These are phyloP conservation scores for Bidens hawaiensis DNA, from an alignment of 140 eudicot genomes.

Conservation along the genomic window DNA sequence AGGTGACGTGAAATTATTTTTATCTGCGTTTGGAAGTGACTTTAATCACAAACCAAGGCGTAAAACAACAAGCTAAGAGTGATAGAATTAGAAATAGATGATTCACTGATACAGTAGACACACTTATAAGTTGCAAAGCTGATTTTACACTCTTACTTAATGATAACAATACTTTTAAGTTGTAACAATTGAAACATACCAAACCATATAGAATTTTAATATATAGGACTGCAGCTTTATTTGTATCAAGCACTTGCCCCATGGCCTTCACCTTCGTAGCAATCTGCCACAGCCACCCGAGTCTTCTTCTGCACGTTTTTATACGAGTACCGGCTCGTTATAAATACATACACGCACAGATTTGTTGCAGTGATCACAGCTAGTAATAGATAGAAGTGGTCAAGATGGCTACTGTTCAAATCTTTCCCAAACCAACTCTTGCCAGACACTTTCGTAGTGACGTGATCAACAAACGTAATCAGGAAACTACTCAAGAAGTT, in stretches of 20 bases:
- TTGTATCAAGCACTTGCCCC: slow-evolving; percentile 34
- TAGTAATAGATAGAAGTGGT: slow-evolving; percentile 55
- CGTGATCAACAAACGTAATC: slow-evolving; percentile 59
- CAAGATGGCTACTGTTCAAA: slow-evolving; percentile 61
- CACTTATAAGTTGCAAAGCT: not conserved
- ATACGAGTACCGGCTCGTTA: slow-evolving; percentile 58
- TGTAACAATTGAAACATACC: slow-evolving; percentile 2
- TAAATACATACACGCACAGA: slow-evolving; percentile 40
- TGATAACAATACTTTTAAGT: not conserved
- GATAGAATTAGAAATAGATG: not conserved
- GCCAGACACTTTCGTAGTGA: slow-evolving; percentile 38
- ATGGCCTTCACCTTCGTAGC: slow-evolving; percentile 31
- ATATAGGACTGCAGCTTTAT: not conserved
- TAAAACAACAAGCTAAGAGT: not conserved
- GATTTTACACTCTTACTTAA: not conserved
- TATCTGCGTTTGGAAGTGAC: too few relatives aligned
- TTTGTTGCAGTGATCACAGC: slow-evolving; percentile 45
- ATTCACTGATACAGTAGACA: not conserved
- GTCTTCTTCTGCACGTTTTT: slow-evolving; percentile 52
- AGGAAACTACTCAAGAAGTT: slow-evolving; percentile 59
- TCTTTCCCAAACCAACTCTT: slow-evolving; percentile 80
- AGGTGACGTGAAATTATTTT: not conserved
- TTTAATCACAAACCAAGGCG: not conserved
- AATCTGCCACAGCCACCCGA: slow-evolving; percentile 43
- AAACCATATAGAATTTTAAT: not conserved